Evolutionary conservation across 768 basidiomycete species (phyloP).

Genomic region (Hysterangium stoloniferum): DNA sequence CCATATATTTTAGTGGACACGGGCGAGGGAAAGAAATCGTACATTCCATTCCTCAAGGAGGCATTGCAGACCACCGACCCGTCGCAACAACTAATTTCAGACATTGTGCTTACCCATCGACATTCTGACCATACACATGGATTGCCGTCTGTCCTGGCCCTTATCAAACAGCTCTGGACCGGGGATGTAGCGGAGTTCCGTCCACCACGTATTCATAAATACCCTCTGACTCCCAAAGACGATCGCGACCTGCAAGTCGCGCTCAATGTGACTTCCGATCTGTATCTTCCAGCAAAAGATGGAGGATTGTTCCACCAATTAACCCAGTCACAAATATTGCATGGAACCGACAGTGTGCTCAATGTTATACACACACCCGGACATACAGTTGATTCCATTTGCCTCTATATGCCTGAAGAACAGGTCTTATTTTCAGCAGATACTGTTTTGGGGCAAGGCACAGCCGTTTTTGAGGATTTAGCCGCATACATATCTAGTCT

Average conservation of each 20-base stretch:
- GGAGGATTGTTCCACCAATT: conserved; percentile 52
- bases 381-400: conserved; percentile 83
- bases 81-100: conserved; percentile 56
- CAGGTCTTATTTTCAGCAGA: conserved; percentile 83
- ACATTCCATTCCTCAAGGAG: conserved; percentile 56
- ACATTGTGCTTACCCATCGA: conserved; percentile 89
- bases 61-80: conserved; percentile 44
- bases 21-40: conserved; percentile 63
- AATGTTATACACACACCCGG: conserved; percentile 81
- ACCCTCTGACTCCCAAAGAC: conserved; percentile 33
- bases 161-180: conserved; percentile 60
- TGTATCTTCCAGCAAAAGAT: conserved; percentile 32
- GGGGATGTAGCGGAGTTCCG: conserved; percentile 41
- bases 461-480: conserved; percentile 84
- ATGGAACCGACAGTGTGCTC: conserved; percentile 31
- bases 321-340: conserved; percentile 44
- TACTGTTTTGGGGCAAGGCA: conserved; percentile 85
- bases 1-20: conserved; percentile 81
- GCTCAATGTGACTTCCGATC: conserved; percentile 33
- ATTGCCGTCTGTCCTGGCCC: conserved; percentile 56
- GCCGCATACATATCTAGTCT: conserved; percentile 60
- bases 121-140: conserved; percentile 85
- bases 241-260: conserved; percentile 34
- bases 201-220: conserved; percentile 73
- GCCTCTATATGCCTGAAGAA: conserved; percentile 61